These are phyloP conservation scores for Asterochloris sp. DNA, from an alignment of 139 green algal genomes.

Conservation along the genomic window DNA sequence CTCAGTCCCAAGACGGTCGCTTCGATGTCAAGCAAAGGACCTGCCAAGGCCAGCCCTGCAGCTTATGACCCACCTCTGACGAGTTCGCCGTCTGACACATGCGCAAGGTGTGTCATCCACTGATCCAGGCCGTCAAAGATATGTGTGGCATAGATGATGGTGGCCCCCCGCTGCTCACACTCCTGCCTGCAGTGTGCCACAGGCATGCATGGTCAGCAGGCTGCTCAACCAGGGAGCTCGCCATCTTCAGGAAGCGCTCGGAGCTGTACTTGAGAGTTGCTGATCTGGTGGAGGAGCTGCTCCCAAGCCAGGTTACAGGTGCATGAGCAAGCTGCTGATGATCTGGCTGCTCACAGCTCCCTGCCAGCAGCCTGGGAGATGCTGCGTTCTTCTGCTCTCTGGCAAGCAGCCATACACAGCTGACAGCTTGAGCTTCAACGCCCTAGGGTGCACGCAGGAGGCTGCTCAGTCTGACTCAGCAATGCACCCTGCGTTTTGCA, in stretches of 20 bases:
- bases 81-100: slow-evolving; percentile 72
- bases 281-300: no score
- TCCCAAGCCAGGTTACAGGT: no score
- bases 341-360: no score
- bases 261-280: no score
- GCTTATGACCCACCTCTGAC: slow-evolving; percentile 28
- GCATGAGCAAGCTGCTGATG: no score
- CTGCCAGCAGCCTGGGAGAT: no score
- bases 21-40: not conserved
- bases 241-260: not conserved
- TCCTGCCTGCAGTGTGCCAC: slow-evolving; percentile 38
- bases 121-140: slow-evolving; percentile 96
- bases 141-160: slow-evolving; percentile 96
- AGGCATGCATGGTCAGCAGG: not conserved
- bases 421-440: no score
- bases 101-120: slow-evolving; percentile 85
- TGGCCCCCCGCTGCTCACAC: slow-evolving; percentile 71
- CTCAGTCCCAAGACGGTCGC: not conserved
- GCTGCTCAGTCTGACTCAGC: no score
- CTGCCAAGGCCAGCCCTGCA: not conserved
- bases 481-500: no score
- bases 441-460: no score
- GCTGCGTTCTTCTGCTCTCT: no score
- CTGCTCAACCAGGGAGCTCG: not conserved
- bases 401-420: no score